These are phyloP conservation scores for Megacollybia marginata DNA, from an alignment of 768 basidiomycete genomes.

Conservation along the genomic window DNA sequence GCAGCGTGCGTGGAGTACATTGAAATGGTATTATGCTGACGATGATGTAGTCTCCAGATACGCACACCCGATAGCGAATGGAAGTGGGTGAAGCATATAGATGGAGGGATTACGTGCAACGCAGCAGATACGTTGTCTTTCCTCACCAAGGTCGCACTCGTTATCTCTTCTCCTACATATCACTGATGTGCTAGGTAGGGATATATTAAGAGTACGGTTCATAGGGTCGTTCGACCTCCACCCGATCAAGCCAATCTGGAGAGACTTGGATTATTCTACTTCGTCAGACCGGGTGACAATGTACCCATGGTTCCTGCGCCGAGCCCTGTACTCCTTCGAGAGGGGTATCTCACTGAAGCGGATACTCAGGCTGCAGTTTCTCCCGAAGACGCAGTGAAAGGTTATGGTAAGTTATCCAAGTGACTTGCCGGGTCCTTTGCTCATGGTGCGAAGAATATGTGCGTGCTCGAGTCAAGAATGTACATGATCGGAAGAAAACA, in stretches of 20 bases:
- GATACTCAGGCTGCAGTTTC: slow-evolving; percentile 4
- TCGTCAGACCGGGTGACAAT: slow-evolving; percentile 31
- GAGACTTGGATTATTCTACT: slow-evolving; percentile 41
- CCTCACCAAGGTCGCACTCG: slow-evolving; percentile 19
- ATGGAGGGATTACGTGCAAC: slow-evolving; percentile 24
- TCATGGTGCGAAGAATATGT: slow-evolving; percentile 8
- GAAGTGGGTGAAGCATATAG: slow-evolving; percentile 25
- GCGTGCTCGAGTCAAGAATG: slow-evolving; percentile 11
- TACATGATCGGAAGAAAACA: slow-evolving; percentile 6
- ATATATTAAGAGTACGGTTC: slow-evolving; percentile 40
- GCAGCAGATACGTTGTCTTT: slow-evolving; percentile 37
- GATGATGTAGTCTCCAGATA: slow-evolving; percentile 22
- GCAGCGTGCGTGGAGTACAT: slow-evolving; percentile 13
- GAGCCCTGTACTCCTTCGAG: slow-evolving; percentile 35
- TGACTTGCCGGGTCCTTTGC: neutral
- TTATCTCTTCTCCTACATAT: neutral
- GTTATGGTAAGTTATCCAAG: slow-evolving; percentile 11
- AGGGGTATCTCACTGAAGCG: slow-evolving; percentile 17
- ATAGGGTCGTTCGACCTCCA: slow-evolving; percentile 43
- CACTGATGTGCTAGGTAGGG: slow-evolving; percentile 14
- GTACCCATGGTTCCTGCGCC: slow-evolving; percentile 27
- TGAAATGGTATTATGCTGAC: no score
- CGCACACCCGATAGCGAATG: slow-evolving; percentile 25
- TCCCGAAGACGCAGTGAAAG: slow-evolving; percentile 9
- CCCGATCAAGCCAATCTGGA: slow-evolving; percentile 32